Evolutionary conservation across 2,329 filamentous ascomycete genomes (phyloP).

Genomic region (Xylaria sp.): DNA sequence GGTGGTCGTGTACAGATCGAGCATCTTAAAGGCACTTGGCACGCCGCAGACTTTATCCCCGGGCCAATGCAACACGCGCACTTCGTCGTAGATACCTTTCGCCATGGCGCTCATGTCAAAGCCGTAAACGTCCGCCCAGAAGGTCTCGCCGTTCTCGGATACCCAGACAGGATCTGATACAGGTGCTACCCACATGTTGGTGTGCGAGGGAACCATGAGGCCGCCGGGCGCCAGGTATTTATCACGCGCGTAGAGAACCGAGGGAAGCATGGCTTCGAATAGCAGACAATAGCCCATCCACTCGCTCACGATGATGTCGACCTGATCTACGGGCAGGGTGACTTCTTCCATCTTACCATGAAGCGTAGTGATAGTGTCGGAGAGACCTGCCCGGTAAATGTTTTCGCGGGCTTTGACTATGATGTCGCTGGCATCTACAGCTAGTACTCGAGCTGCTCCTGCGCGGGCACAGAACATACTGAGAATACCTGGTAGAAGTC

Average conservation of each 20-base stretch:
- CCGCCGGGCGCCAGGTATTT: slow-evolving; percentile 83
- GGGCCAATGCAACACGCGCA: slow-evolving; percentile 79
- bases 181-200: slow-evolving; percentile 84
- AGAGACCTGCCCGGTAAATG: slow-evolving; percentile 81
- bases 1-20: slow-evolving; percentile 80
- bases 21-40: slow-evolving; percentile 74
- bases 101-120: slow-evolving; percentile 95
- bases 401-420: slow-evolving; percentile 88
- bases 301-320: slow-evolving; percentile 95
- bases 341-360: slow-evolving; percentile 92
- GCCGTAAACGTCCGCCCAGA: slow-evolving; percentile 93
- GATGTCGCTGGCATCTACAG: slow-evolving; percentile 92
- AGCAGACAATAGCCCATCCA: slow-evolving; percentile 98
- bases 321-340: slow-evolving; percentile 77
- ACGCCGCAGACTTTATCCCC: slow-evolving; percentile 68
- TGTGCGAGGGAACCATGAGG: slow-evolving; percentile 86
- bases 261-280: slow-evolving; percentile 96
- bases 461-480: slow-evolving; percentile 95
- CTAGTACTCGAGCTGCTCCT: slow-evolving; percentile 85
- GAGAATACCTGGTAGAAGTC: slow-evolving; percentile 72
- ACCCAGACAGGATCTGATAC: slow-evolving; percentile 82
- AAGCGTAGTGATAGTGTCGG: slow-evolving; percentile 79
- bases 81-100: slow-evolving; percentile 81
- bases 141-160: slow-evolving; percentile 79
- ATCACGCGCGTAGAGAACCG: slow-evolving; percentile 88